These are phyloP conservation scores for Gonium pectorale DNA, from an alignment of 139 green algal species.

Conservation along the genomic window DNA sequence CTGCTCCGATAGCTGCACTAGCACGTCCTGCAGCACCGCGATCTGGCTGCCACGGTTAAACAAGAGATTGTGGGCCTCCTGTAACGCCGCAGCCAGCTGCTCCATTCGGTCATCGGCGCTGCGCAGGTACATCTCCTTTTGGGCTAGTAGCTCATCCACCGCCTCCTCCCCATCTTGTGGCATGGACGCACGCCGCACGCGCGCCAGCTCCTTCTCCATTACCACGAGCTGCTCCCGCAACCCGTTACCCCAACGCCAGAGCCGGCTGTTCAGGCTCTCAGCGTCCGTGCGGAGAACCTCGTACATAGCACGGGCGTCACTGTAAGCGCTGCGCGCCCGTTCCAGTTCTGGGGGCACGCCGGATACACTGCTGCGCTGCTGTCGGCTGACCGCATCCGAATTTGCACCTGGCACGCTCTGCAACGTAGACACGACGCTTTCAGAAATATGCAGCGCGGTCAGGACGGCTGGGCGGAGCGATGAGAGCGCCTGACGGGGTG, in stretches of 20 bases:
- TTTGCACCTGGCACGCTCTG: not conserved
- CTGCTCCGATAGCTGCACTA: constrained; percentile 41
- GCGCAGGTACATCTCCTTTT: not conserved
- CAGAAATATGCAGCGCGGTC: not conserved
- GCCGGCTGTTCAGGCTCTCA: constrained; percentile 12
- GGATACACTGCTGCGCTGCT: not conserved
- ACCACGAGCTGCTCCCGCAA: not conserved
- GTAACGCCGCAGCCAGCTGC: not conserved
- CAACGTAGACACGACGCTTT: constrained; percentile 1
- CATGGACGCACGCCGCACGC: not conserved
- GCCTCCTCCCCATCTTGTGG: not conserved
- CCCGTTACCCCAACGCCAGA: constrained; percentile 16
- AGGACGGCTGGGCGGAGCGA: not conserved
- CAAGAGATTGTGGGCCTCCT: not conserved
- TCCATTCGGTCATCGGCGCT: not conserved
- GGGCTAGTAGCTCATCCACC: not conserved
- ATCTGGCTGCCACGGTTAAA: constrained; percentile 14
- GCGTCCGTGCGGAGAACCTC: constrained; percentile 25
- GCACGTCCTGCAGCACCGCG: constrained; percentile 22
- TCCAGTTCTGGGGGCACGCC: not conserved
- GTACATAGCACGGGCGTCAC: constrained; percentile 8
- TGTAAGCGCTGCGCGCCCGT: not conserved
- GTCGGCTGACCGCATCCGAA: not conserved
- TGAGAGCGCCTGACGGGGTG: not conserved
- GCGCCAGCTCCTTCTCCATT: not conserved